Evolutionary conservation across 306 rosid species (phyloP).

Genomic region (Cicer chorassanicum): DNA sequence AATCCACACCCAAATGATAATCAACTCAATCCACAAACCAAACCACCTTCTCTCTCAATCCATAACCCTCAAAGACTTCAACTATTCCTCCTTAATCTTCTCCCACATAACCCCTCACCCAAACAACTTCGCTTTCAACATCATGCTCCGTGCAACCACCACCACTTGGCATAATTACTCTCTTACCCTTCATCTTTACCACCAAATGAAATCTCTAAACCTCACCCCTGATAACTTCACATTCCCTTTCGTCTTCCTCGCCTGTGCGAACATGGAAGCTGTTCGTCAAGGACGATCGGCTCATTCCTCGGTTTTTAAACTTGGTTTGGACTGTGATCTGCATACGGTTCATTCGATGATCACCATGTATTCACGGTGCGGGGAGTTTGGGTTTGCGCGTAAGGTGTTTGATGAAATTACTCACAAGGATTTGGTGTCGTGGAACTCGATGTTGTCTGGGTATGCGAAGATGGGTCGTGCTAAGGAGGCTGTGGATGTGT

Average conservation of each 20-base stretch:
- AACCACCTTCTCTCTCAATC: constrained; percentile 69
- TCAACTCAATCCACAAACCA: constrained; percentile 64
- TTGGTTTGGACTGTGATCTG: constrained; percentile 61
- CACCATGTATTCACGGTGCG: constrained; percentile 68
- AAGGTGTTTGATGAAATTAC: constrained; percentile 82
- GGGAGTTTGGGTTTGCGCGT: constrained; percentile 58
- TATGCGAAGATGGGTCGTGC: constrained; percentile 72
- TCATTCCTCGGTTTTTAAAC: constrained; percentile 57
- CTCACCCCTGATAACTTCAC: constrained; percentile 66
- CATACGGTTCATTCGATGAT: constrained; percentile 73
- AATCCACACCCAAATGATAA: constrained; percentile 75
- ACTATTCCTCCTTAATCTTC: constrained; percentile 64
- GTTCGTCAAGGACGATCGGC: constrained; percentile 52
- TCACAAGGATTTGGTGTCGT: constrained; percentile 72
- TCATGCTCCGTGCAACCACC: constrained; percentile 87
- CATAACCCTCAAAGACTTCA: constrained; percentile 60
- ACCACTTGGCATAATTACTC: constrained; percentile 70
- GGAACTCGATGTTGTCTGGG: constrained; percentile 89
- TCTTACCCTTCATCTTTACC: constrained; percentile 60
- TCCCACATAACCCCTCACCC: constrained; percentile 59
- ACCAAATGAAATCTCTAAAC: constrained; percentile 59
- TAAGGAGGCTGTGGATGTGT: constrained; percentile 66
- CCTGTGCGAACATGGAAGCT: constrained; percentile 65
- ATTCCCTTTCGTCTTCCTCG: constrained; percentile 80
- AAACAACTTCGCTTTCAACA: constrained; percentile 74